These are phyloP conservation scores for Boletus rex-veris DNA, from an alignment of 768 basidiomycete genomes.

Conservation along the genomic window DNA sequence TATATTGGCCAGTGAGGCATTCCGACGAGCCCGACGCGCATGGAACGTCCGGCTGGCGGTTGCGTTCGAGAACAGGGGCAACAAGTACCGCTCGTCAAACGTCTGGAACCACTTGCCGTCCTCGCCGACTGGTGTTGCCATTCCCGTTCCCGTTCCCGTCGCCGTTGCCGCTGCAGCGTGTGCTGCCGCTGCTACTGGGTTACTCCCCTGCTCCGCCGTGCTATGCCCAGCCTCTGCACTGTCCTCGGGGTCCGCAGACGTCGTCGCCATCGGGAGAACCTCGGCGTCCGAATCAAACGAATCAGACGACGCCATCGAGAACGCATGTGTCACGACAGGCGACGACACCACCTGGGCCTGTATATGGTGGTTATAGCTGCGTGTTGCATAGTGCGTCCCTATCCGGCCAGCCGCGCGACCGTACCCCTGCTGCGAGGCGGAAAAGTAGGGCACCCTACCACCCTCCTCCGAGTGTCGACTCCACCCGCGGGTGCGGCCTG, in stretches of 20 bases:
- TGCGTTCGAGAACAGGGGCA: constrained; percentile 91
- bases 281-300: constrained; percentile 76
- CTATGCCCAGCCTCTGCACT: constrained; percentile 1
- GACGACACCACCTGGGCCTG: constrained; percentile 17
- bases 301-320: constrained; percentile 74
- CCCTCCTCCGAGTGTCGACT: constrained; percentile 44
- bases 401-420: constrained; percentile 41
- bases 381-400: constrained; percentile 54
- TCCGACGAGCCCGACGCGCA: constrained; percentile 64
- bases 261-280: constrained; percentile 71
- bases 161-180: too few species aligned
- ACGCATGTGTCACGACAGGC: constrained; percentile 34
- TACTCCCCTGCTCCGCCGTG: background rate
- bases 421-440: constrained; percentile 23
- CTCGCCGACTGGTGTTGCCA: constrained; percentile 35
- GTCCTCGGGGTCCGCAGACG: constrained; percentile 32
- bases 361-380: constrained; percentile 62
- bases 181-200: too few species aligned
- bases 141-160: too few species aligned
- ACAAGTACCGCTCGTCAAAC: constrained; percentile 88
- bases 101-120: constrained; percentile 96
- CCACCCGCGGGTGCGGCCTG: constrained; percentile 27
- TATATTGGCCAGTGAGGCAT: constrained; percentile 26
- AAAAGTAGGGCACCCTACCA: constrained; percentile 31
- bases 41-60: constrained; percentile 86